Base-by-base conservation (phyloP, 2,329 filamentous ascomycete genomes). In the Claviceps africana region DNA sequence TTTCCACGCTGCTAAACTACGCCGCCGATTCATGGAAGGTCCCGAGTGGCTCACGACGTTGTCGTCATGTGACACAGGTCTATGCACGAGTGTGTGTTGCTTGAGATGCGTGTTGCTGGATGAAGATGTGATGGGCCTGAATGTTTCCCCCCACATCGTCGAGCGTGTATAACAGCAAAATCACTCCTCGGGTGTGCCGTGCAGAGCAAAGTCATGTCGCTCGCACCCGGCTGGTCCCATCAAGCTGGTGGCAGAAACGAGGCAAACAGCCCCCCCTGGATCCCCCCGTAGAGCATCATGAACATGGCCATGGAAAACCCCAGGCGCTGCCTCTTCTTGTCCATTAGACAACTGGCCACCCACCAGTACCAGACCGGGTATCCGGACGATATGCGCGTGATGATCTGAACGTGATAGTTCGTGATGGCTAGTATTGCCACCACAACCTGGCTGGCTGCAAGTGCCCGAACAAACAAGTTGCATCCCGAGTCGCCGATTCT, bases 311-410 rank as follows among this genome's bases (percentile, higher is more conserved):
- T 64, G 48, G 60, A 62, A 19, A 63, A 60, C 0, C 65, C 67
- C 58, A 71, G 51, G 54, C 60, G 48, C 52, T 59, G 50, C 54
- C 61, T 56, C 57, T 64, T 62, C 10, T 61, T 58, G 25, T 68
- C 63, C 46, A 65, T 58, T 7, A 79, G 59, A 35, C 64, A 66
- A 4, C 68, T 69, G 1, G 86, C 86, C 40, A 95, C 65, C 74
- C 85, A 88, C 74, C 86, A 83, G 64, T 95, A 93, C 88, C 89
- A 96, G 19, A 93, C 68, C 1, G 89, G 86, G 66, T 91, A 95
- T 0, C 83, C 91, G 0, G 90, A 95, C 1, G 88, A 85, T 17
- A 98, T 76, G 25, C 93, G 81, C 45, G 85, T 95, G 61, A 97
- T 85, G 59, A 98, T 94, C 67, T 98, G 93, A 28, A 96, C 85